These are phyloP conservation scores for Isabelozyma rhagii DNA, from an alignment of 805 yeast species.

Conservation along the genomic window DNA sequence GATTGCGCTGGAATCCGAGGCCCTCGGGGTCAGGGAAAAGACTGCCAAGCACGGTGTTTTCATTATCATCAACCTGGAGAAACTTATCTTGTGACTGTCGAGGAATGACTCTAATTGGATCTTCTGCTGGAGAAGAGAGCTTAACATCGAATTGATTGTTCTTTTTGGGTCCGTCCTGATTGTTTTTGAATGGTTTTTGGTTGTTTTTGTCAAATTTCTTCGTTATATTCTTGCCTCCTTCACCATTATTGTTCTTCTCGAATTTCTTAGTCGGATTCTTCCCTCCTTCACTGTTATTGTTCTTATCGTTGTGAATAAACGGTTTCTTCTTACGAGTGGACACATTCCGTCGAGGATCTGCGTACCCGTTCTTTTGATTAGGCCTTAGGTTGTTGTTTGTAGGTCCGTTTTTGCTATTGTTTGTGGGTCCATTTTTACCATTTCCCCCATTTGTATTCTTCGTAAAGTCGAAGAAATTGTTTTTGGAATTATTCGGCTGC, in stretches of 20 bases:
- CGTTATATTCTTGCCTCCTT: background rate
- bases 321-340: conserved; percentile 3
- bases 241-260: conserved; percentile 1
- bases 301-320: background rate
- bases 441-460: background rate
- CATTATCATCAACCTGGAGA: conserved; percentile 17
- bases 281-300: background rate
- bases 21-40: conserved; percentile 25
- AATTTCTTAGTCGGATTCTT: too few relatives aligned
- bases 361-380: conserved; percentile 5
- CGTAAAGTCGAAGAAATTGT: background rate
- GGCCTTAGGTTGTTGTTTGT: background rate
- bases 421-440: background rate
- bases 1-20: conserved; percentile 22
- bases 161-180: too few relatives aligned
- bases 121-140: background rate
- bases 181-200: background rate
- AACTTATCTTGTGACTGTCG: conserved; percentile 13
- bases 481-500: background rate
- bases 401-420: background rate
- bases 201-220: background rate
- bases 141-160: too few relatives aligned
- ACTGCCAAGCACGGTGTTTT: conserved; percentile 24
- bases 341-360: conserved; percentile 9
- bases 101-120: conserved; percentile 16